Evolutionary conservation across 1,284 basidiomycete genomes (phyloP).

Genomic region (Cutaneotrichosporon mucoides): DNA sequence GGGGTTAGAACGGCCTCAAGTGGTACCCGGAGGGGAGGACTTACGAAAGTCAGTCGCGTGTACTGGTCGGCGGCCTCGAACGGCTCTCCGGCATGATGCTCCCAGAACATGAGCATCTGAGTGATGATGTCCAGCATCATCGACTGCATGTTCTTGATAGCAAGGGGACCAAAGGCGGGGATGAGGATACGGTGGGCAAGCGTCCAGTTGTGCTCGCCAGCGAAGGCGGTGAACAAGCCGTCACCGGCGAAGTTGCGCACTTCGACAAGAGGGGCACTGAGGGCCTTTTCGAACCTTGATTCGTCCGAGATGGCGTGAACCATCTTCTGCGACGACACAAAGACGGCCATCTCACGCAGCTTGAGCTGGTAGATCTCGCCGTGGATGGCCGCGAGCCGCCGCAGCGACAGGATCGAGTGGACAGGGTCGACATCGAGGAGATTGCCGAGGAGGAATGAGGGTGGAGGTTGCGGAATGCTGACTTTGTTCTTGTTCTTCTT

Average conservation of each 20-base stretch:
- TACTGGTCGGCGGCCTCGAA: conserved; percentile 19
- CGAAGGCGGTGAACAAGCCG: conserved; percentile 48
- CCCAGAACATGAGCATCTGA: conserved; percentile 49
- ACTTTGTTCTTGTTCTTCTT: neutral
- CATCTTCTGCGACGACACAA: conserved; percentile 51
- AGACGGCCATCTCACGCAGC: conserved; percentile 22
- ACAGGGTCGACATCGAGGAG: conserved; percentile 24
- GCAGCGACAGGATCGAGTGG: conserved; percentile 36
- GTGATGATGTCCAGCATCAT: conserved; percentile 54
- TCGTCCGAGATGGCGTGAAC: conserved; percentile 54
- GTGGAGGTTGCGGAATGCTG: conserved; percentile 14
- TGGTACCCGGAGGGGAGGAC: neutral
- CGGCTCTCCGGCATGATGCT: conserved; percentile 17
- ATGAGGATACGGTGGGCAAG: conserved; percentile 55
- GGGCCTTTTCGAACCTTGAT: conserved; percentile 52
- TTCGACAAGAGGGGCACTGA: conserved; percentile 46
- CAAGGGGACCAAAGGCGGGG: conserved; percentile 55
- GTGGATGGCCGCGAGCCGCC: conserved; percentile 39
- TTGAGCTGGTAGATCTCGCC: conserved; percentile 16
- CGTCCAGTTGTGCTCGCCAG: conserved; percentile 54
- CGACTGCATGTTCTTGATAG: conserved; percentile 54
- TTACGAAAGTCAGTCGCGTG: conserved; percentile 18
- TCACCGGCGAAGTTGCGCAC: conserved; percentile 54
- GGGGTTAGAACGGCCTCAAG: too few relatives aligned
- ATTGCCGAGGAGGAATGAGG: conserved; percentile 46